phyloP scores from a whole-genome alignment of 495 filamentous ascomycete species.

The Daldinia bambusicola region DNA sequence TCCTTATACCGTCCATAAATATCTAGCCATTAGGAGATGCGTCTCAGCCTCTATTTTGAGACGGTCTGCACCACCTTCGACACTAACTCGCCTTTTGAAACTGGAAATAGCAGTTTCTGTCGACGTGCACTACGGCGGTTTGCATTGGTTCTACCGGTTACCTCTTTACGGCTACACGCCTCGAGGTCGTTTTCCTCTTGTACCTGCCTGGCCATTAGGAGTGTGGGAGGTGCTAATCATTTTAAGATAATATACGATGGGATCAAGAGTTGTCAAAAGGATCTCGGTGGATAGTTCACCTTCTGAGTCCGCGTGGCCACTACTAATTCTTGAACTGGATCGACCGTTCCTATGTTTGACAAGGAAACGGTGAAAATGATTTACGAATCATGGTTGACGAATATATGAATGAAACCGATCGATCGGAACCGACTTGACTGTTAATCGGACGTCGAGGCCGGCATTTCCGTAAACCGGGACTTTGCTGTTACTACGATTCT shows the following conservation, averaged over 20 bases:
- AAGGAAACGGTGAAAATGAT: constrained; percentile 30
- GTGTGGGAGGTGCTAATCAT: background rate
- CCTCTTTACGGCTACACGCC: background rate
- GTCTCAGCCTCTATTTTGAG: constrained; percentile 3
- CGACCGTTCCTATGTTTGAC: constrained; percentile 21
- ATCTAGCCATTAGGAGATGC: background rate
- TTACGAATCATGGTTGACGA: constrained; percentile 45
- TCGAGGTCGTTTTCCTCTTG: background rate
- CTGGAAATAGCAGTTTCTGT: background rate
- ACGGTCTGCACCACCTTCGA: constrained; percentile 7
- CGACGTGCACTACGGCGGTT: background rate
- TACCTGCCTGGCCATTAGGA: background rate
- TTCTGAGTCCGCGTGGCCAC: constrained; percentile 13
- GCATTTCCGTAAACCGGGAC: constrained; percentile 2
- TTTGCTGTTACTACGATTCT: constrained; percentile 10
- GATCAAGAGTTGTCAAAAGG: constrained; percentile 11
- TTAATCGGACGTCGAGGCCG: constrained; percentile 17
- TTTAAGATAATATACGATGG: constrained; percentile 6
- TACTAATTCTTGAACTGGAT: constrained; percentile 19
- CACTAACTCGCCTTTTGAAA: constrained; percentile 1
- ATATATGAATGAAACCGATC: constrained; percentile 36
- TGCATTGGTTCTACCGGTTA: constrained; percentile 4
- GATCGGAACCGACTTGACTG: constrained; percentile 21
- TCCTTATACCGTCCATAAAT: background rate
- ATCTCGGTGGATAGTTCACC: constrained; percentile 19